Conservation (phyloP, 768 basidiomycete genomes). For the Tephrocybe sp. region DNA sequence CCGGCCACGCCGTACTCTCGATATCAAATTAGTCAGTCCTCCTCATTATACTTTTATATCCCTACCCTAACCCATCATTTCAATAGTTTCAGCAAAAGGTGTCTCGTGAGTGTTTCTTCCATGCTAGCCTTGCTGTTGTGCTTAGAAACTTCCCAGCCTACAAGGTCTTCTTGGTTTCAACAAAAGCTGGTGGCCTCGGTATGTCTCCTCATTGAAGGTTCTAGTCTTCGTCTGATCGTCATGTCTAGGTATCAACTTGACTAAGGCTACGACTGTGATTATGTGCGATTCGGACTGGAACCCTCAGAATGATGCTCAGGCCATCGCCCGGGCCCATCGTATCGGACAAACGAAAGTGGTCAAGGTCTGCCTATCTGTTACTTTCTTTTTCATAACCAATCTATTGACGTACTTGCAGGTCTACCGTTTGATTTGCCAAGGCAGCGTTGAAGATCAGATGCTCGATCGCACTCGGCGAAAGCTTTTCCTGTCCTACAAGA, state of each 20-base stretch:
- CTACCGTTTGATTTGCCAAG: constrained; percentile 66
- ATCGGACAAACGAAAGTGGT: constrained; percentile 77
- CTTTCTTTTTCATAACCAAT: background rate
- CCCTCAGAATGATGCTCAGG: constrained; percentile 81
- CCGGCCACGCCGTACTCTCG: constrained; percentile 54
- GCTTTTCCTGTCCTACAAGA: constrained; percentile 63
- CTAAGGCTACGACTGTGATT: constrained; percentile 77
- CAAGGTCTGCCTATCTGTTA: constrained; percentile 42
- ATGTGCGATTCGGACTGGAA: constrained; percentile 77
- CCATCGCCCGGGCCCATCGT: constrained; percentile 82
- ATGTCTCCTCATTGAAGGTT: constrained; percentile 21
- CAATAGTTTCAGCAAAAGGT: constrained; percentile 57
- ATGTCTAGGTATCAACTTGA: constrained; percentile 73
- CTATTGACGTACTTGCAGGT: constrained; percentile 39
- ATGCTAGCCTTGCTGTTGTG: background rate
- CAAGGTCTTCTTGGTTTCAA: constrained; percentile 69
- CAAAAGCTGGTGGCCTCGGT: constrained; percentile 73
- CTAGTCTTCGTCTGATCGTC: constrained; percentile 13
- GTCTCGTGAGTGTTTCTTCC: constrained; percentile 41
- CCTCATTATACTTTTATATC: background rate
- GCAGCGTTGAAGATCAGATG: constrained; percentile 78
- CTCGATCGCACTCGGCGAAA: constrained; percentile 71
- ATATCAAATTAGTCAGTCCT: constrained; percentile 52
- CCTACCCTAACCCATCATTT: background rate
- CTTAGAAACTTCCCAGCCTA: constrained; percentile 39